Base-by-base conservation (phyloP, 129 eudicot genomes). In the Lactuca sativa region DNA sequence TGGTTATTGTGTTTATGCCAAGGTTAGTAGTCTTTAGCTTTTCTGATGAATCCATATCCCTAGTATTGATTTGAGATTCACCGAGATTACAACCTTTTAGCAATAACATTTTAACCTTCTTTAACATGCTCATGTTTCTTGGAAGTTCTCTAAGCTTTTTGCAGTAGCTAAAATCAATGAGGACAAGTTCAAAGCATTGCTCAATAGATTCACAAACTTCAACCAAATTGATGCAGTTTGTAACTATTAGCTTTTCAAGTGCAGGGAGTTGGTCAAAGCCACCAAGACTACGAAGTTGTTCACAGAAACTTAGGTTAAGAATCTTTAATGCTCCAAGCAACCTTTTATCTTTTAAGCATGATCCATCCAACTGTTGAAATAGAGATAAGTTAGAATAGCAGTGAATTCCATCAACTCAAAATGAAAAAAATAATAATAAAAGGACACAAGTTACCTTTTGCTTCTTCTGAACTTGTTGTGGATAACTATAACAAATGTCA, bases 1-100 rank as follows among this genome's bases (percentile, higher is more conserved):
- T 43, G 3, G 2, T 43, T 43, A 8, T 9, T 2, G 13, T 43
- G 49, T 9, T 12, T 43, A 9, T 8, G 49, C 12, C 1, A 43
- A 43, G 9, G 49, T 9, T 43, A 1, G 9, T 43, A 43, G 12
- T 12, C 13, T 43, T 43, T 0, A 43, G 12, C 49, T 8, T 7
- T 40, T 7, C 9, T 2, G 9, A 2, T 40, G 44, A 43, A 43
- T 43, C 49, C 13, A 43, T 9, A 43, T 43, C 13, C 49, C 14
- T 9, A 32, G 5, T 10, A 1, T 0, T 4, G 18, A 11, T 21
- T 9, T 4, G 9, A 43, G 25, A 41, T 3, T 17, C 21, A 62
- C 52, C 52, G 15, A 47, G 15, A 47, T 12, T 47, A 47, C 82
- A 81, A 41, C 82, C 82, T 21, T 67, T 47, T 4, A 62, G 58